Evolutionary conservation across 192 early-diverging fungal species (phyloP), one percentile per base, ranked within the genome.

Genomic region (Lunasporangiospora selenospora): DNA sequence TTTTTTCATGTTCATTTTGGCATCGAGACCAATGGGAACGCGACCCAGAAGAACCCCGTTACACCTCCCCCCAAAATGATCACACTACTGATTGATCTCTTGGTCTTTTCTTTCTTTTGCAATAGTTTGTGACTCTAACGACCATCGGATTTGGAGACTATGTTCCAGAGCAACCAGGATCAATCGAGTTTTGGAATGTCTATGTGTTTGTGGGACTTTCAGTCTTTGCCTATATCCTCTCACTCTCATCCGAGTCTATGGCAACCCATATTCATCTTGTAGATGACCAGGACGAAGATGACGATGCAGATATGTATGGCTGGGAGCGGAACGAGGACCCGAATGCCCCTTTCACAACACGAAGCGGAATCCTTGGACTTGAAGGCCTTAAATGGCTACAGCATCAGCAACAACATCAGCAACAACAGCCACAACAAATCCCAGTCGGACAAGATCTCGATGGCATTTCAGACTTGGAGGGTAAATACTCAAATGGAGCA

Each of bases 181-280:
- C 69, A 7, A 73, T 73, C 47, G 69, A 73, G 48, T 73, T 73
- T 31, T 73, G 69, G 69, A 73, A 73, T 24, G 53, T 73, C 21
- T 73, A 73, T 23, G 69, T 73, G 2, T 63, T 73, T 47, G 36
- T 73, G 0, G 69, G 69, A 11, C 69, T 73, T 19, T 42, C 69
- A 10, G 49, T 73, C 2, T 73, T 73, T 36, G 54, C 69, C n/a
- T 73, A 73, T 18, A 58, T 73, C 30, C 69, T 73, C 21, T 63
- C 69, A 9, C 53, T 73, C 15, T 53, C 57, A 24, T 73, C 69
- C 7, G 69, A 63, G 2, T 48, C 59, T 6, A 73, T 73, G 60
- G 41, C 46, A 4, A 51, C 69, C 12, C 69, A 45, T 1, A 73
- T 73, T 36, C 69, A 63, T 23, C 49, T 73, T 0, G 69, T 73